Base-by-base conservation (phyloP, 2,329 filamentous ascomycete genomes). In the Colletotrichum tamarilloi region DNA sequence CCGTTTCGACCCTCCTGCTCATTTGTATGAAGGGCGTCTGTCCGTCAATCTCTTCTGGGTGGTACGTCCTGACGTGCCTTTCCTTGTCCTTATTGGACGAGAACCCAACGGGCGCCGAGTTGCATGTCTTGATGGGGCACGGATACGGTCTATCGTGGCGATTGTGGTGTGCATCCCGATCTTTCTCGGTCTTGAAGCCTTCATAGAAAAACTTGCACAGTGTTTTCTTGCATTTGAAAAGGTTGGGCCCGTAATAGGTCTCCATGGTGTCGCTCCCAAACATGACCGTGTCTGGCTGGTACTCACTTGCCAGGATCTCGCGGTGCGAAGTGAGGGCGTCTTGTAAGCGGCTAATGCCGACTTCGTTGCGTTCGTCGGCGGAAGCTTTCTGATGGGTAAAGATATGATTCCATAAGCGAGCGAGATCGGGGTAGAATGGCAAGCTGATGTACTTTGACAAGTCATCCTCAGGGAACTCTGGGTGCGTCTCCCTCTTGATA, bases 121-220 rank as follows among this genome's bases (percentile, higher is more conserved):
- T 74, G 65, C 85, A 87, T 2, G 78, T 77, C 2, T 68, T 38
- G 0, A 83, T 73, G 0, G 77, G 77, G 62, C 85, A 87, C 12
- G 77, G 78, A 68, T 79, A 86, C 0, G 85, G 84, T 3, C 84
- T 78, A 24, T 83, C 80, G 68, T 87, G 86, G 4, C 81, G 78
- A 57, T 78, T 77, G 11, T 80, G 67, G 72, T 87, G 85, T 4
- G 74, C 68, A 1, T 86, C 81, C 7, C 80, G 78, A 0, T 74
- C 75, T 11, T 77, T 74, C 1, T 75, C 56, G 9, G 76, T 78
- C 7, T 76, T 76, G 76, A 85, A 86, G 0, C 86, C 85, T 53
- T 84, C 78, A 57, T 84, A 79, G 75, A 86, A 87, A 77, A 81
- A 85, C 12, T 77, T 78, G 76, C 85, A 87, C 2, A 77, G 81